phyloP scores from a whole-genome alignment of 1,284 basidiomycete genomes.

The Microstroma glucosiphilum region DNA sequence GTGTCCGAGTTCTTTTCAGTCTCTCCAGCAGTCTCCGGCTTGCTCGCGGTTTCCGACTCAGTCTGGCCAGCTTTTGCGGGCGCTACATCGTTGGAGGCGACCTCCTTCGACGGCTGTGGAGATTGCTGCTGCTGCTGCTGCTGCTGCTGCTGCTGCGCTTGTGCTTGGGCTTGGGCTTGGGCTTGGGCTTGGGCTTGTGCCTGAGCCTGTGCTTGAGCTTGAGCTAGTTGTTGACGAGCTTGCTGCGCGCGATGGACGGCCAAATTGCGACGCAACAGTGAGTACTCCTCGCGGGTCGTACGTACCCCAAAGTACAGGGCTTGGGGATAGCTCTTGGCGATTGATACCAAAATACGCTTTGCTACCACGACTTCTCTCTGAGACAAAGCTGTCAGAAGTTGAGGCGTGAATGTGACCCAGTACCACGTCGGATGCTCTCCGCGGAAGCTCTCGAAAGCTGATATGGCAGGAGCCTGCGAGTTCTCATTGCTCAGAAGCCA shows the following conservation, averaged over 20 bases:
- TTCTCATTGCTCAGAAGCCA: slow-evolving; percentile 98
- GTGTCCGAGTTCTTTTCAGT: background rate
- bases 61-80: background rate
- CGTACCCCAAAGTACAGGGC: slow-evolving; percentile 92
- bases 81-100: background rate
- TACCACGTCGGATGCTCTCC: slow-evolving; percentile 97
- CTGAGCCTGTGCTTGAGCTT: slow-evolving; percentile 22
- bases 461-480: slow-evolving; percentile 65
- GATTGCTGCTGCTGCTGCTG: background rate
- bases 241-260: slow-evolving; percentile 47
- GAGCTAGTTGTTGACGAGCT: slow-evolving; percentile 52
- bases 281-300: slow-evolving; percentile 77
- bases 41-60: background rate
- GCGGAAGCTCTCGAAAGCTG: slow-evolving; percentile 91
- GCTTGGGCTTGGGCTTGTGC: slow-evolving; percentile 6
- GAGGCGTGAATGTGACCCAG: slow-evolving; percentile 96
- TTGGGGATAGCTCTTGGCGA: slow-evolving; percentile 91
- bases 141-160: slow-evolving; percentile 5
- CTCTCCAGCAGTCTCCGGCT: background rate
- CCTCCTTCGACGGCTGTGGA: background rate
- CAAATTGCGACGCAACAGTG: slow-evolving; percentile 11
- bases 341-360: slow-evolving; percentile 76
- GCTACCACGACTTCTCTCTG: slow-evolving; percentile 90
- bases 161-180: background rate
- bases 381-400: slow-evolving; percentile 82